Base-by-base conservation (phyloP, 1,284 basidiomycete genomes). In the Ceratobasidium sp. region DNA sequence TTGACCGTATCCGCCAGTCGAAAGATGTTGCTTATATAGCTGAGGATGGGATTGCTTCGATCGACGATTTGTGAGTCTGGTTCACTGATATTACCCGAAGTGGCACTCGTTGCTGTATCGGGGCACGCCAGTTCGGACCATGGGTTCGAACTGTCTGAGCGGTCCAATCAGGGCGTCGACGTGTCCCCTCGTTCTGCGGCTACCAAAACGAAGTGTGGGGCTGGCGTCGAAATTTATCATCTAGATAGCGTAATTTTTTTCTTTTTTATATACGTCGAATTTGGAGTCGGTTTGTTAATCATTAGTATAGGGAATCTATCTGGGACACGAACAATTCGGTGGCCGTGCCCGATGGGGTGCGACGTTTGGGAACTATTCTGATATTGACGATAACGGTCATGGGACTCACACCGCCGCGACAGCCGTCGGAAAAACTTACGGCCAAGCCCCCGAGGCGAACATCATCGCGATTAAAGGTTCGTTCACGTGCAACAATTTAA, bases 361-460 rank as follows among this genome's bases (percentile, higher is more conserved):
- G 6, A 61, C 28, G 5, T 49, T 61, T 28, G 55, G 80, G 39
- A 6, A 69, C 42, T 69, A 68, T 15, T n/a, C 51, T 44, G 61
- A 75, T 33, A 49, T 66, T 23, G 78, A 79, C 53, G 67, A 49
- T 13, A 49, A 79, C 49, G 78, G 78, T 2, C 78, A 79, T 39
- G 78, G 78, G 5, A 79, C 78, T n/a, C 78, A 28, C 67, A 77
- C 64, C 28, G 86, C 86, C 23, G 86, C 86, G 53, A 87, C 86
- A 42, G 86, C 87, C 58, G 86, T 85, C 1, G 86, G 86, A 85
- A 86, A 82, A 88, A 92, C 89, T 84, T 97, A 95, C 83, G 98
- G 98, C 87, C 96, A 99, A 61, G 97, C 97, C 78, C 99, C 99
- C 91, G 90, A 90, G 82, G 97, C 97, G 66, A 90, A 94, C 79